These are phyloP conservation scores for Aspergillus luchuensis DNA, from an alignment of 2,329 filamentous ascomycete species.

Conservation along the genomic window DNA sequence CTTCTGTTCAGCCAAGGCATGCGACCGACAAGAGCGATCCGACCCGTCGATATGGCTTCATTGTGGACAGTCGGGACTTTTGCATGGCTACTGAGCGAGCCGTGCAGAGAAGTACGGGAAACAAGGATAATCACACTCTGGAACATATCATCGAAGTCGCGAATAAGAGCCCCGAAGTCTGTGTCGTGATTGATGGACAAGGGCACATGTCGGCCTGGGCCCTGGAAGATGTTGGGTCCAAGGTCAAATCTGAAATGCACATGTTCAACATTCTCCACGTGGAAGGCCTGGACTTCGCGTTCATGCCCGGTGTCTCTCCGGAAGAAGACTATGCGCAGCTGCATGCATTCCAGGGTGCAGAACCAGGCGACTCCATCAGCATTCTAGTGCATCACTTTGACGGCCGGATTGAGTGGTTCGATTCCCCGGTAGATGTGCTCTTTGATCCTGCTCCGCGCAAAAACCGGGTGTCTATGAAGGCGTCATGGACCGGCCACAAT, in stretches of 20 bases:
- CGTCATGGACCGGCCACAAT: constrained; percentile 82
- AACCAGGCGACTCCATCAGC: constrained; percentile 64
- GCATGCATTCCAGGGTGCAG: constrained; percentile 69
- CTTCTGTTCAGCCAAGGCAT: constrained; percentile 65
- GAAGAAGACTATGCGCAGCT: constrained; percentile 66
- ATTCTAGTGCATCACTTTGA: constrained; percentile 83
- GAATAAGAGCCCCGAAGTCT: constrained; percentile 82
- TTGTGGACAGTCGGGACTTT: constrained; percentile 81
- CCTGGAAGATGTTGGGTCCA: constrained; percentile 79
- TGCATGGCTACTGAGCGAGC: constrained; percentile 74
- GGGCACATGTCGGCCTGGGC: constrained; percentile 93
- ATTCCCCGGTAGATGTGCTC: constrained; percentile 74
- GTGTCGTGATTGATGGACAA: constrained; percentile 77
- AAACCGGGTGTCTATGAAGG: constrained; percentile 62
- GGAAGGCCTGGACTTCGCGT: constrained; percentile 55
- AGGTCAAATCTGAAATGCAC: constrained; percentile 63
- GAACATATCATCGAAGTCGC: constrained; percentile 85
- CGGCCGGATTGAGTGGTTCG: constrained; percentile 79
- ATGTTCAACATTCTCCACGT: constrained; percentile 88
- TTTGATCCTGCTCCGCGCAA: constrained; percentile 70
- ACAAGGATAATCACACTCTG: constrained; percentile 69
- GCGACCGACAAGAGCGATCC: constrained; percentile 42
- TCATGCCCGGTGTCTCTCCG: constrained; percentile 32
- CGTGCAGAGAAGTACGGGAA: constrained; percentile 62
- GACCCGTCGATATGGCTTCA: constrained; percentile 68